Base-by-base conservation (phyloP, 495 filamentous ascomycete species). In the Daldinia grandis region DNA sequence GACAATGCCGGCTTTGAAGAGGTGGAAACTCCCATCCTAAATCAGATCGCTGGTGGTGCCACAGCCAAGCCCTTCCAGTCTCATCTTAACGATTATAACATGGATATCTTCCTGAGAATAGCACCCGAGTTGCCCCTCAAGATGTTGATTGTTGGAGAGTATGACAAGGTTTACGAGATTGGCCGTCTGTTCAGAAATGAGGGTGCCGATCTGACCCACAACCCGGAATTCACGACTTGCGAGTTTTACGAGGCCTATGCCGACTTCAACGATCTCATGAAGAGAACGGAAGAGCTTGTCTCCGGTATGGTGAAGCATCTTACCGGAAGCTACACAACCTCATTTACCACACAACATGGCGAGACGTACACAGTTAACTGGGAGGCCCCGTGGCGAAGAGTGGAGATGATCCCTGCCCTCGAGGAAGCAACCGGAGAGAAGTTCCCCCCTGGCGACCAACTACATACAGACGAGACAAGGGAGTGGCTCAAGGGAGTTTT, bases 11-110 rank as follows among this genome's bases (percentile, higher is more conserved):
- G 93, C 64, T 99, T 98, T 77, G 84, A 91, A 54, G 94, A 98
- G 79, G 93, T 98, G n/a, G 92, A 98, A 82, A 98, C 95, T 1
- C 96, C 96, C 8, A 97, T 98, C 88, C 92, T 99, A 90, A 96
- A 97, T 75, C 87, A 91, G 62, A 95, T 97, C 76, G 94, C 95
- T 28, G 95, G 95, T 75, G 95, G 95, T 66, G 95, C 95, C 19
- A 98, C 96, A 7, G 95, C 95, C 64, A 94, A 93, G 84, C 95
- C 95, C 14, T 99, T 98, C 80, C 84, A 91, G 64, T 98, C 95
- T 2, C 91, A 95, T 78, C 94, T 97, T 82, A 98, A 98, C 80
- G 95, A 98, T 10, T 86, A 93, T 19, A 87, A 97, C 79, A 91
- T 94, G 87, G 91, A 97, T 69, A 87, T 98, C 76, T 98, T 92